These are phyloP conservation scores for Pythium phragmitis DNA, from an alignment of 352 stramenopile species.

Conservation along the genomic window DNA sequence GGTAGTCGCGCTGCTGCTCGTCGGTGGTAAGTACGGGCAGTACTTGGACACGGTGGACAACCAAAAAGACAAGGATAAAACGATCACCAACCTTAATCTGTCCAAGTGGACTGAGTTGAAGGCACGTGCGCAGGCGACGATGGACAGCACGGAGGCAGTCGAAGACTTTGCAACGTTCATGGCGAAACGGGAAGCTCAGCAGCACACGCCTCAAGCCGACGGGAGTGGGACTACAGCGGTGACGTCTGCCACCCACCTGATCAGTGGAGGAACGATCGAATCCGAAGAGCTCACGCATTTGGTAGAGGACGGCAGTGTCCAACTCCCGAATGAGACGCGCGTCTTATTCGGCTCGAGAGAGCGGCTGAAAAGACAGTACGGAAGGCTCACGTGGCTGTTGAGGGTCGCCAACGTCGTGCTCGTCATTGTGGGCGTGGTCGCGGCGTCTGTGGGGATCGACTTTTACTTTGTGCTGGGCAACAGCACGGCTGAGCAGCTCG, in stretches of 20 bases:
- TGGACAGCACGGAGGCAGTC: constrained; percentile 19
- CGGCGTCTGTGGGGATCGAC: constrained; percentile 31
- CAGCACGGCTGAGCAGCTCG: constrained; percentile 27
- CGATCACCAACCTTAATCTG: constrained; percentile 57
- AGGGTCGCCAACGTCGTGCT: constrained; percentile 37
- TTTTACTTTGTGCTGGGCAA: constrained; percentile 36
- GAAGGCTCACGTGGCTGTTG: constrained; percentile 32
- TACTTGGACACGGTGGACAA: constrained; percentile 35
- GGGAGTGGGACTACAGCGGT: constrained; percentile 9
- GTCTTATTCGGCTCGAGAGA: constrained; percentile 48
- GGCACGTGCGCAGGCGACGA: constrained; percentile 30
- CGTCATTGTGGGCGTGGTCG: constrained; percentile 14
- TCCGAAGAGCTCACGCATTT: neutral
- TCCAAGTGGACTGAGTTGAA: constrained; percentile 65
- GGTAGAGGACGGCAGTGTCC: neutral
- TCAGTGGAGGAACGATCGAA: neutral
- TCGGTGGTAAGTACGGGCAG: constrained; percentile 34
- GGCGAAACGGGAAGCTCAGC: constrained; percentile 31
- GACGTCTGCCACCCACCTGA: constrained; percentile 11
- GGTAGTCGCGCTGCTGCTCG: constrained; percentile 38
- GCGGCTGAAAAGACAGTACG: constrained; percentile 38
- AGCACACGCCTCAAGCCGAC: neutral
- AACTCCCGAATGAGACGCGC: constrained; percentile 23
- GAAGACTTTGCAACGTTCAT: constrained; percentile 59
- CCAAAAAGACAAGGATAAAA: constrained; percentile 49